These are phyloP conservation scores for Pilatotrama ljubarskyi DNA, from an alignment of 768 basidiomycete species.

Conservation along the genomic window DNA sequence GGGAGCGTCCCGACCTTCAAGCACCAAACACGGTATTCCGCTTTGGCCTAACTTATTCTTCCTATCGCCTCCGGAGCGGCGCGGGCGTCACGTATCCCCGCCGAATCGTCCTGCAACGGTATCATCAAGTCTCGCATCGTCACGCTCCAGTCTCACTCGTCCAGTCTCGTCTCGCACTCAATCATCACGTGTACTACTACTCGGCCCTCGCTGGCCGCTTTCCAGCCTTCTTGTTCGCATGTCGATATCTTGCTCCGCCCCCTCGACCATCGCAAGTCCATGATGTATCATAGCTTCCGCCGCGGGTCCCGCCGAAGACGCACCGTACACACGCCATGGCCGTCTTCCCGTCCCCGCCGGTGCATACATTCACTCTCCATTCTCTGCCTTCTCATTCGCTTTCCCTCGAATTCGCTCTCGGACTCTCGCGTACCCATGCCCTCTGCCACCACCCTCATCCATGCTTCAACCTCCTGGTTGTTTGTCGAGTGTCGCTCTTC, in stretches of 20 bases:
- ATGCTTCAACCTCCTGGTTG: not conserved
- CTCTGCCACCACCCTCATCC: not conserved
- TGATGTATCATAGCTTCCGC: constrained; percentile 6
- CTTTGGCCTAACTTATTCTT: constrained; percentile 6
- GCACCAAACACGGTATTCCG: not conserved
- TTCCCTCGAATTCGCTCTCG: not conserved
- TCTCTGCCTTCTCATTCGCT: not conserved
- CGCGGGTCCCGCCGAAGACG: not conserved
- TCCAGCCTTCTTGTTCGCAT: not conserved
- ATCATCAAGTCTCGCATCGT: not conserved
- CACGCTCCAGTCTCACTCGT: not conserved
- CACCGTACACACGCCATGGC: not conserved
- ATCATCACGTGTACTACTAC: not conserved
- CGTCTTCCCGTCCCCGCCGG: not conserved
- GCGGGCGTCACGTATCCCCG: not conserved
- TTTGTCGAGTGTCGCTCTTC: not conserved
- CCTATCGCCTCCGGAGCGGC: not conserved
- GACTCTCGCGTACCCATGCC: not conserved
- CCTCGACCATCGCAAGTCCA: not conserved
- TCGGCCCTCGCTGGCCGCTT: too few species aligned
- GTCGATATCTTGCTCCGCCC: not conserved
- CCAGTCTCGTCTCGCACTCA: not conserved
- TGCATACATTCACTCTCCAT: not conserved
- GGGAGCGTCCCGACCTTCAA: not conserved
- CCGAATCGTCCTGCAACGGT: not conserved